These are phyloP conservation scores for Thalassiosira oceanica DNA, from an alignment of 352 stramenopile genomes.

Conservation along the genomic window DNA sequence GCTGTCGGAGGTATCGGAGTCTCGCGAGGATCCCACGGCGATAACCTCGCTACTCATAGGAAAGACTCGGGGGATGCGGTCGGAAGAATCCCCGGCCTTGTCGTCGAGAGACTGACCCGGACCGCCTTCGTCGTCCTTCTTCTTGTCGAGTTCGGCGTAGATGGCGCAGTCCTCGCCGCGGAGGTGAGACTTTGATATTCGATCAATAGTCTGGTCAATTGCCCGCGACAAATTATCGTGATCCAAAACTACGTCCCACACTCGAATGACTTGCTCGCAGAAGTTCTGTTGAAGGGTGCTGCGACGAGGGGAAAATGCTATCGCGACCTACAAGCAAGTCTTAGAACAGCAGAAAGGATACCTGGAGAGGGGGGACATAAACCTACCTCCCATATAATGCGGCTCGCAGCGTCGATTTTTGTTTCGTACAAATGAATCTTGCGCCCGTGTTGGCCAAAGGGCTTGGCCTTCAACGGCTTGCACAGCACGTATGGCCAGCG, in stretches of 20 bases:
- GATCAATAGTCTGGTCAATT: conserved; percentile 22
- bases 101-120: too few species aligned
- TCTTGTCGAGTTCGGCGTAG: conserved; percentile 31
- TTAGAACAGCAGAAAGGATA: too few species aligned
- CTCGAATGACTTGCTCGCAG: conserved; percentile 26
- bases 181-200: conserved; percentile 29
- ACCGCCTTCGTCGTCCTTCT: not conserved
- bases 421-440: conserved; percentile 40
- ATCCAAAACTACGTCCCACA: conserved; percentile 33
- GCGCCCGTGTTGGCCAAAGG: not conserved
- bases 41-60: conserved; percentile 33
- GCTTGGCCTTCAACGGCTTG: conserved; percentile 37
- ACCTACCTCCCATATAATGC: conserved; percentile 55
- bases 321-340: conserved; percentile 29
- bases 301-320: not conserved
- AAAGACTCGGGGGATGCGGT: conserved; percentile 43
- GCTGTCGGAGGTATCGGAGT: conserved; percentile 1
- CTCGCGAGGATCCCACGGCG: not conserved
- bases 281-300: not conserved
- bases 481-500: conserved; percentile 55
- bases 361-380: too few species aligned
- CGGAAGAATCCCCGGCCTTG: not conserved
- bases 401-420: conserved; percentile 41
- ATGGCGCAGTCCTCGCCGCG: conserved; percentile 27
- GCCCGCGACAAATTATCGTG: conserved; percentile 24